Conservation (phyloP, 305 asterid species). For the Rubia tinctorum region DNA sequence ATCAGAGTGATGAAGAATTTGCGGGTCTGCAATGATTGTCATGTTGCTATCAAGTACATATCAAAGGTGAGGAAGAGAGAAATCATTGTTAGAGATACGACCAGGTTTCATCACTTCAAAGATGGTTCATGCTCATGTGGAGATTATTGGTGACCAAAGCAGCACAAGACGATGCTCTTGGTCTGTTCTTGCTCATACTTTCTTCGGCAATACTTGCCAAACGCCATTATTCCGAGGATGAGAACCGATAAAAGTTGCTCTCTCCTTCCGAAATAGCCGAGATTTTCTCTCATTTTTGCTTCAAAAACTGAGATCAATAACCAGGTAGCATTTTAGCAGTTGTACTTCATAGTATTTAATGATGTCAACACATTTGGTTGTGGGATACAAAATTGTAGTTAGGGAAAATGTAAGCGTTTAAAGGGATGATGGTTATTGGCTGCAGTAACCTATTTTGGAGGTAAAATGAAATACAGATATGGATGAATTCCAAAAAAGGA, state of each 20-base stretch:
- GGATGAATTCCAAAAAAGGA: not conserved
- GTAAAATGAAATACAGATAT: not conserved
- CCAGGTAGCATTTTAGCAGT: not conserved
- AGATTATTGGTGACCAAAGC: conserved; percentile 65
- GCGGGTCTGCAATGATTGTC: conserved; percentile 80
- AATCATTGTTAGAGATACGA: conserved; percentile 62
- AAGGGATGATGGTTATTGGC: not conserved
- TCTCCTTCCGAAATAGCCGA: not conserved
- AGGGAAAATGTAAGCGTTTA: not conserved
- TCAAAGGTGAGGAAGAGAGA: conserved; percentile 57
- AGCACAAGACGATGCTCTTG: not conserved
- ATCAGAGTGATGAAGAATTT: conserved; percentile 88
- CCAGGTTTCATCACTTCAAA: conserved; percentile 85
- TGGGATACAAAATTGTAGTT: not conserved
- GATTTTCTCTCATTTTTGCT: not conserved
- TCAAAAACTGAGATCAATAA: not conserved
- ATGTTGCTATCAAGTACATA: conserved; percentile 59
- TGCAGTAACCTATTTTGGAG: not conserved
- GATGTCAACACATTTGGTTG: not conserved
- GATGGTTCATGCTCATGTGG: conserved; percentile 77
- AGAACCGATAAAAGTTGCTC: not conserved
- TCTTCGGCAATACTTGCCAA: not conserved
- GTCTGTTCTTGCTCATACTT: not conserved
- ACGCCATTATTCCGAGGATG: not conserved
- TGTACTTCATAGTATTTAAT: not conserved